A percentile compares a stretch with the other conserved stretches of the same genome.
Evolutionary conservation across 495 filamentous ascomycete species (phyloP).

Genomic region (Aspergillus haitiensis): DNA sequence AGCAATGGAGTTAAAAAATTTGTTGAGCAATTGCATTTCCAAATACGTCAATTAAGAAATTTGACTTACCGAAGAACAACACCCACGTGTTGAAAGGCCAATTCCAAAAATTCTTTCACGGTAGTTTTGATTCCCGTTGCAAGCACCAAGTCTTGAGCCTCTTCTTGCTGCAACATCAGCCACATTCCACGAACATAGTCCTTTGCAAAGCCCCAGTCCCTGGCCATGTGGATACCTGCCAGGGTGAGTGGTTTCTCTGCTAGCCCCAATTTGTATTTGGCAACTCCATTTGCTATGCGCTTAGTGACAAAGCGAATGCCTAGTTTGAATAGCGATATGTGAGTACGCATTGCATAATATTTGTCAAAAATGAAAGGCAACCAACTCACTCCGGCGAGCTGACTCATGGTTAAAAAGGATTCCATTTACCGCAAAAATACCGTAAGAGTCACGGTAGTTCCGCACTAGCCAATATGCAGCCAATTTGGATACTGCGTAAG

Average conservation of each 20-base stretch:
- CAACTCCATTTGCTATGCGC: background rate
- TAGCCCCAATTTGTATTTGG: background rate
- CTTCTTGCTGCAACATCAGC: background rate
- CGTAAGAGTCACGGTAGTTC: background rate
- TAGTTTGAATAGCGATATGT: background rate
- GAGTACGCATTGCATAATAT: background rate
- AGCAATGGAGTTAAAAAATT: too few relatives aligned
- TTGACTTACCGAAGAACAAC: too few relatives aligned
- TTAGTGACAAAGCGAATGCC: background rate
- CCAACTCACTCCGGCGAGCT: background rate
- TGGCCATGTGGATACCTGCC: background rate
- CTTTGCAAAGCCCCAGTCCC: conserved; percentile 5
- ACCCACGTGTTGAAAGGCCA: too few relatives aligned
- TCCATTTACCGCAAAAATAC: conserved; percentile 9
- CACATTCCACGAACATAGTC: conserved; percentile 5
- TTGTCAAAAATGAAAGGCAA: background rate
- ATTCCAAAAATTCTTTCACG: too few relatives aligned
- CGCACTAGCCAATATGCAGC: background rate
- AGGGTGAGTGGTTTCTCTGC: background rate
- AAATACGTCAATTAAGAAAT: too few relatives aligned
- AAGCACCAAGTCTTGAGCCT: background rate
- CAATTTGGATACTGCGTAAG: background rate
- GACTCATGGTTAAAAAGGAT: conserved; percentile 13
- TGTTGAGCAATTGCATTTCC: too few relatives aligned
- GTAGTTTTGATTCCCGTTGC: background rate